A percentile compares a stretch with the other conserved stretches of the same genome.
Conservation (phyloP, 805 yeast species). For the Lipomyces chichibuensis region DNA sequence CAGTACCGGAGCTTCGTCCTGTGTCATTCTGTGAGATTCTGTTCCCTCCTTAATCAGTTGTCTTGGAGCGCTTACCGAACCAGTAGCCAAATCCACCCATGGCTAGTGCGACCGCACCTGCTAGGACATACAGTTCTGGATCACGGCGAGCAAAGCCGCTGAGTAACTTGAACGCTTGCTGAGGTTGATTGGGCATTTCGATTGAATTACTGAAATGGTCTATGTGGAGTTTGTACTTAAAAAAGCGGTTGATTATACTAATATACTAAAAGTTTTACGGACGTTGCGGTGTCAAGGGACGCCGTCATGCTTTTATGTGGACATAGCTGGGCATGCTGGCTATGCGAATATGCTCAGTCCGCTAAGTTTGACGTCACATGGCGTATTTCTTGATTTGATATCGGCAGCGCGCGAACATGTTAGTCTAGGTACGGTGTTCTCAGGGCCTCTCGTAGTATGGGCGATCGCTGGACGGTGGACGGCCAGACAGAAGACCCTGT, state of each 20-base stretch:
- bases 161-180: slow-evolving; percentile 2
- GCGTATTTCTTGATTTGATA: background rate
- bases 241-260: background rate
- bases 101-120: slow-evolving; percentile 14
- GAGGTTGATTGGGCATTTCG: background rate
- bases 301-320: background rate
- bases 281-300: background rate
- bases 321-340: background rate
- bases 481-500: background rate
- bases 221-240: background rate
- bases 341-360: background rate
- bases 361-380: background rate
- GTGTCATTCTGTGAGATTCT: background rate
- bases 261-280: background rate
- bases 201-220: background rate
- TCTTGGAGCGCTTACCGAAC: slow-evolving; percentile 19
- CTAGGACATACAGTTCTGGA: slow-evolving; percentile 29
- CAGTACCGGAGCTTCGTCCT: slow-evolving; percentile 13
- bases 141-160: slow-evolving; percentile 27
- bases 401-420: background rate
- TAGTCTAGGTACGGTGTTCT: background rate
- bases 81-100: slow-evolving; percentile 29
- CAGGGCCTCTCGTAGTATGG: background rate
- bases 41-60: background rate
- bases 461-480: background rate